Evolutionary conservation across 1,139 yeast species (phyloP).

Genomic region (Sporopachydermia cereana): DNA sequence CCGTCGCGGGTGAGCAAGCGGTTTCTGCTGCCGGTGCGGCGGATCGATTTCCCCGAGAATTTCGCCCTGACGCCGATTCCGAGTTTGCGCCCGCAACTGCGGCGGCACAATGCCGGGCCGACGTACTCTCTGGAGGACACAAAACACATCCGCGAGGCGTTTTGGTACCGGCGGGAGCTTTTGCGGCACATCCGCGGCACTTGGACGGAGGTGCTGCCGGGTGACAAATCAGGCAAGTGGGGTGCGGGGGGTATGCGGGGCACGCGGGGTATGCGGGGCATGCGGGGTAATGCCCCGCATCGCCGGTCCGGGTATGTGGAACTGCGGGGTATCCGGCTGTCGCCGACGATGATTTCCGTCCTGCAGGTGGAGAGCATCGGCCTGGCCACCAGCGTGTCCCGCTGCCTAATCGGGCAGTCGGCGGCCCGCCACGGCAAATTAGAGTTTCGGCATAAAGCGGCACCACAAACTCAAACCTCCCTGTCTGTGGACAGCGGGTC

Average conservation of each 20-base stretch:
- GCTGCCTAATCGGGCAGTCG: slow-evolving; percentile 10
- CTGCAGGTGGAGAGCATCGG: slow-evolving; percentile 39
- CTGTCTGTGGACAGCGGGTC: slow-evolving; percentile 10
- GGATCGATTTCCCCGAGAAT: slow-evolving; percentile 35
- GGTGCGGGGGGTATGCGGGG: too few species aligned
- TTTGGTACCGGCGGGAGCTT: slow-evolving; percentile 71
- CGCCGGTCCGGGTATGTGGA: slow-evolving; percentile 48
- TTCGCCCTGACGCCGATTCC: slow-evolving; percentile 50
- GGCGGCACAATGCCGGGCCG: slow-evolving; percentile 62
- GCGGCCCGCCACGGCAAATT: neutral
- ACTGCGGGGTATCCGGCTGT: slow-evolving; percentile 51
- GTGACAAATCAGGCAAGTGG: slow-evolving; percentile 11
- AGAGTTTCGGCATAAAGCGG: neutral
- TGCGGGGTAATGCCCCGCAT: too few species aligned
- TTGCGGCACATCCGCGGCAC: slow-evolving; percentile 46
- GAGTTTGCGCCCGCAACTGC: slow-evolving; percentile 28
- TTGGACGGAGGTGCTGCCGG: slow-evolving; percentile 38
- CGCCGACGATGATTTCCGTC: slow-evolving; percentile 29
- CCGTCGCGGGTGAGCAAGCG: slow-evolving; percentile 25
- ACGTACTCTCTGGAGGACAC: slow-evolving; percentile 45
- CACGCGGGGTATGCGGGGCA: slow-evolving; percentile 7
- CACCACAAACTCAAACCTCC: slow-evolving; percentile 3
- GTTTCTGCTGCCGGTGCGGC: slow-evolving; percentile 55
- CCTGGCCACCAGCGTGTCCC: slow-evolving; percentile 26
- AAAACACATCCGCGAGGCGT: slow-evolving; percentile 43